Conservation (phyloP, 129 eudicot genomes). For the Solidago caesia region DNA sequence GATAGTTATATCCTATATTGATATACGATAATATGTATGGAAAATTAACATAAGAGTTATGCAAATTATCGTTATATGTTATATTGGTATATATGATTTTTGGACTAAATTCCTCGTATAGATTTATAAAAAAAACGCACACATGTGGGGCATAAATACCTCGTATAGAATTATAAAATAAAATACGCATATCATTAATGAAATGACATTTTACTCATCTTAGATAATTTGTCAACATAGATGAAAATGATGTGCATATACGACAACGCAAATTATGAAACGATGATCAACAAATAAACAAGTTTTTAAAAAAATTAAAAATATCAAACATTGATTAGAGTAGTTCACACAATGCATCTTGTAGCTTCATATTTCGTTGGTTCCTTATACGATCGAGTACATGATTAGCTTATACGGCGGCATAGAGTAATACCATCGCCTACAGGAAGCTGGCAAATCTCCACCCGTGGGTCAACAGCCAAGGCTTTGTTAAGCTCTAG, state of each 20-base stretch:
- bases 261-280: neutral
- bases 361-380: neutral
- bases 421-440: constrained; percentile 41
- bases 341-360: neutral
- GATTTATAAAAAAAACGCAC: too few species aligned
- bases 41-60: too few species aligned
- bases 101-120: too few species aligned
- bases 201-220: neutral
- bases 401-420: constrained; percentile 26
- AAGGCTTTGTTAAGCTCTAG: constrained; percentile 38
- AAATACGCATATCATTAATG: neutral
- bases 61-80: too few species aligned
- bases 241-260: neutral
- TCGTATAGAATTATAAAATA: too few species aligned
- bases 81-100: too few species aligned
- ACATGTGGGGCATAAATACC: too few species aligned
- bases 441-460: constrained; percentile 34
- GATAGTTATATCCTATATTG: too few species aligned
- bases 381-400: neutral
- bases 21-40: too few species aligned
- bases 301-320: neutral
- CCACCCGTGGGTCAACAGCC: constrained; percentile 30
- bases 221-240: neutral
- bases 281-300: neutral
- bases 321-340: neutral